Percentiles rank a stretch among this genome's conserved stretches.
Conservation (phyloP, 140 eudicot species). For the Senecio squalidus region DNA sequence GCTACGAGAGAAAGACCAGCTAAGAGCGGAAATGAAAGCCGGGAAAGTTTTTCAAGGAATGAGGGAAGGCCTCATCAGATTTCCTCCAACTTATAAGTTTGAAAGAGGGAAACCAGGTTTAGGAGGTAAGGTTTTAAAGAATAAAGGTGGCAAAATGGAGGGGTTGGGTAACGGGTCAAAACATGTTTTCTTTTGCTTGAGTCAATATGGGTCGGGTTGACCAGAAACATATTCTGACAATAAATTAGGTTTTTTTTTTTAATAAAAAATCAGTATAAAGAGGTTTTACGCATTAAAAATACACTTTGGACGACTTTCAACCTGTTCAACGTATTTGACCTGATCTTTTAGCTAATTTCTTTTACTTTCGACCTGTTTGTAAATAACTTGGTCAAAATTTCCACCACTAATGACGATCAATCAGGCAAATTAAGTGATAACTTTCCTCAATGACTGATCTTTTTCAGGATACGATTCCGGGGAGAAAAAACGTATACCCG, state of each 20-base stretch:
- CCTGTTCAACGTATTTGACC: too few species aligned
- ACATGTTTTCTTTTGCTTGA: neutral
- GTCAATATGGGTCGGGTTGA: neutral
- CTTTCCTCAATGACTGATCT: neutral
- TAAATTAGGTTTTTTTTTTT: too few species aligned
- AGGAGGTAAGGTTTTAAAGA: conserved; percentile 65
- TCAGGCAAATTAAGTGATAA: neutral
- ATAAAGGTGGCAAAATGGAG: neutral
- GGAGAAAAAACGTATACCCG: conserved; percentile 96
- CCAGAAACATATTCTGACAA: neutral
- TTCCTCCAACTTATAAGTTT: conserved; percentile 96
- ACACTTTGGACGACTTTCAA: too few species aligned
- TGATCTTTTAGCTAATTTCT: neutral
- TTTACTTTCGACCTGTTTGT: too few species aligned
- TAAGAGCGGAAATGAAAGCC: conserved; percentile 94
- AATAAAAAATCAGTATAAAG: too few species aligned
- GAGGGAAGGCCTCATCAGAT: conserved; percentile 85
- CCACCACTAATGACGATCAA: too few species aligned
- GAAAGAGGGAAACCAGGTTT: conserved; percentile 84
- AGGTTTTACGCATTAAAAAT: too few species aligned
- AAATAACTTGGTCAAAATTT: too few species aligned
- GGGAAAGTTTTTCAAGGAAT: conserved; percentile 98
- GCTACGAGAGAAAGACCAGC: conserved; percentile 93
- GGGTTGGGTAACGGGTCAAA: neutral
- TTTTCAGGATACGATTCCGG: conserved; percentile 91